Percentiles rank a stretch among this genome's conserved stretches.
These are phyloP conservation scores for Micractinium conductrix DNA, from an alignment of 139 green algal genomes.

Conservation along the genomic window DNA sequence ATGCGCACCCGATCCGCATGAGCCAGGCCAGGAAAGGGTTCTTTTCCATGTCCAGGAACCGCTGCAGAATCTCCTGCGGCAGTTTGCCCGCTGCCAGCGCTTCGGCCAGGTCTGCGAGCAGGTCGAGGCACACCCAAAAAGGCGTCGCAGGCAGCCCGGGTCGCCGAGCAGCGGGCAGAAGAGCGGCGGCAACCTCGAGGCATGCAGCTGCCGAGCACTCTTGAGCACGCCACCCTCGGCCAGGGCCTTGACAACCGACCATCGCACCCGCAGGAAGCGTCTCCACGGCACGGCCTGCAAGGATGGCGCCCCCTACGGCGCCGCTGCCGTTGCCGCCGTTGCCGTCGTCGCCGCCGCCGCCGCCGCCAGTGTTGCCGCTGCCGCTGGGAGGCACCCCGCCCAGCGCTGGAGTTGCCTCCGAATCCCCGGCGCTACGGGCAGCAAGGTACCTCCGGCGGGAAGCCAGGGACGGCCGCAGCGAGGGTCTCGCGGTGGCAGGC, in stretches of 20 bases:
- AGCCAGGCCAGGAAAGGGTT: constrained; percentile 72
- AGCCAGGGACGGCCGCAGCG: background rate
- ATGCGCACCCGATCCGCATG: constrained; percentile 41
- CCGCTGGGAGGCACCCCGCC: background rate
- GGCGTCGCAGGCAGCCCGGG: too few relatives aligned
- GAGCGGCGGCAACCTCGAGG: too few relatives aligned
- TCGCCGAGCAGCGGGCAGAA: too few relatives aligned
- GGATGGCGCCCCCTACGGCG: constrained; percentile 6
- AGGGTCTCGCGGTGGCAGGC: background rate
- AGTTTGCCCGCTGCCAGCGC: constrained; percentile 71
- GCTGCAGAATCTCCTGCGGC: constrained; percentile 66
- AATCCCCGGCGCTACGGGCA: background rate
- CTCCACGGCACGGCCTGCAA: constrained; percentile 51
- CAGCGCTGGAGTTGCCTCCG: background rate
- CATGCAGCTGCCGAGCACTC: too few relatives aligned
- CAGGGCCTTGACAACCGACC: too few relatives aligned
- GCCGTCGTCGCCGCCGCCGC: constrained; percentile 24
- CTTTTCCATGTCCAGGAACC: constrained; percentile 77
- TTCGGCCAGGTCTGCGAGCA: constrained; percentile 67
- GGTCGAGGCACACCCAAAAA: background rate
- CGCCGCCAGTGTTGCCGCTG: constrained; percentile 23
- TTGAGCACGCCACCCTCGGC: too few relatives aligned
- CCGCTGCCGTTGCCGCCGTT: background rate
- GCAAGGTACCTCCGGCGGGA: background rate
- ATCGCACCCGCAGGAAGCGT: constrained; percentile 37